These are phyloP conservation scores for Aspergillus transmontanensis DNA, from an alignment of 2,329 filamentous ascomycete species.

Conservation along the genomic window DNA sequence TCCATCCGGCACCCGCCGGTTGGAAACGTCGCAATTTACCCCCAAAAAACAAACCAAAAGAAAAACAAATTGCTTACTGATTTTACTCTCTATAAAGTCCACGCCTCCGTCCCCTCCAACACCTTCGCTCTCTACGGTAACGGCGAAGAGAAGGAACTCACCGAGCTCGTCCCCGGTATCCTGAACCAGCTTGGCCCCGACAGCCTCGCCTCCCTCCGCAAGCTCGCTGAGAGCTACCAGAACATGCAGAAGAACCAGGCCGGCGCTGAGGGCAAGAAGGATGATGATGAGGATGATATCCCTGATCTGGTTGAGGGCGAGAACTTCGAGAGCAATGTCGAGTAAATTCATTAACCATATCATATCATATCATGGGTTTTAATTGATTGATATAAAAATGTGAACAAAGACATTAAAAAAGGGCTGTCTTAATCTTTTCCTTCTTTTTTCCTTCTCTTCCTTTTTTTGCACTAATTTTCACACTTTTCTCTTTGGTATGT, in stretches of 20 bases:
- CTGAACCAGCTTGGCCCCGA: constrained; percentile 99
- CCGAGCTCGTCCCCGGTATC: constrained; percentile 97
- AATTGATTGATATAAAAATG: constrained; percentile 10
- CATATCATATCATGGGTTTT: constrained; percentile 5
- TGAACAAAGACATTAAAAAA: not conserved
- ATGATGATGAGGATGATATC: constrained; percentile 83
- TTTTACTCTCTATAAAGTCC: constrained; percentile 61
- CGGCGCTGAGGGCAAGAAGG: constrained; percentile 72
- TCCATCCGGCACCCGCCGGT: not conserved
- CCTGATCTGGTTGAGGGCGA: constrained; percentile 95
- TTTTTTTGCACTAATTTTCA: not conserved
- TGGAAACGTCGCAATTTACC: not conserved
- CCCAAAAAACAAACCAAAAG: not conserved
- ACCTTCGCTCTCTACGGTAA: constrained; percentile 99
- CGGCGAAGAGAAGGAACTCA: constrained; percentile 99
- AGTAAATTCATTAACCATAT: constrained; percentile 52
- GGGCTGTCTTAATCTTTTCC: not conserved
- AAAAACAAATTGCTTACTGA: not conserved
- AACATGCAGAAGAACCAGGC: constrained; percentile 93
- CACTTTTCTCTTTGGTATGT: not conserved
- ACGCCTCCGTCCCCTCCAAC: constrained; percentile 95
- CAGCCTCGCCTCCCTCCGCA: constrained; percentile 94
- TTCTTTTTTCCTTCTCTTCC: not conserved
- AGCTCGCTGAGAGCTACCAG: constrained; percentile 99
- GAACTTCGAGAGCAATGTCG: constrained; percentile 97